These are phyloP conservation scores for Fusarium nygamai DNA, from an alignment of 2,329 filamentous ascomycete species.

Conservation along the genomic window DNA sequence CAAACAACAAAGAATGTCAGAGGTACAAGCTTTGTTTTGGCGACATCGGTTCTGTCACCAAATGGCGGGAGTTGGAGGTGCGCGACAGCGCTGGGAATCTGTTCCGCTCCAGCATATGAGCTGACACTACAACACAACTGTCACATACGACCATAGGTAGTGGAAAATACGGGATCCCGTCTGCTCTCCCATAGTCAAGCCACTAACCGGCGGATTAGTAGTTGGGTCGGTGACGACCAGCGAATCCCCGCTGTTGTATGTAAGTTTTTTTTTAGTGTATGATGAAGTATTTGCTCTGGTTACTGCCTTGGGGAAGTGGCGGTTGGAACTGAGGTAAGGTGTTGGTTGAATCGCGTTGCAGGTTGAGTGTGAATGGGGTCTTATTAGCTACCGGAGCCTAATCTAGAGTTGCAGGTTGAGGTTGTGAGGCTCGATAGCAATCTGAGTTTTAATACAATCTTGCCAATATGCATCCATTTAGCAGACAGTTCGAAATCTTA, in stretches of 20 bases:
- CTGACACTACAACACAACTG: accelerated
- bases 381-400: no score
- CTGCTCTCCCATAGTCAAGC: not conserved
- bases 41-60: not conserved
- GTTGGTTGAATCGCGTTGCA: not conserved
- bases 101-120: accelerated
- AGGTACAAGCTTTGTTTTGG: not conserved
- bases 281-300: not conserved
- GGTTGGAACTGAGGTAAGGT: accelerated
- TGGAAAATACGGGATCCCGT: constrained; percentile 1
- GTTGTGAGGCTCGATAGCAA: not conserved
- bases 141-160: not conserved
- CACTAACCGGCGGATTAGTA: not conserved
- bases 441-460: accelerated
- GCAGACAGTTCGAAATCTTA: accelerated
- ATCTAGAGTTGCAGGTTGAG: no score
- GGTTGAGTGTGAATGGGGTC: no score
- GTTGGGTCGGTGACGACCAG: constrained; percentile 2
- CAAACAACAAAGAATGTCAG: no score
- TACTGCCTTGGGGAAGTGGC: no score
- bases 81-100: no score
- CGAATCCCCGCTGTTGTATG: not conserved
- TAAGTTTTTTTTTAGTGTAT: accelerated
- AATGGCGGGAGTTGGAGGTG: no score
- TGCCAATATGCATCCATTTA: accelerated